Evolutionary conservation across 1,284 basidiomycete species (phyloP), one percentile per base, ranked within the genome.

Genomic region (Vanrija pseudolonga): DNA sequence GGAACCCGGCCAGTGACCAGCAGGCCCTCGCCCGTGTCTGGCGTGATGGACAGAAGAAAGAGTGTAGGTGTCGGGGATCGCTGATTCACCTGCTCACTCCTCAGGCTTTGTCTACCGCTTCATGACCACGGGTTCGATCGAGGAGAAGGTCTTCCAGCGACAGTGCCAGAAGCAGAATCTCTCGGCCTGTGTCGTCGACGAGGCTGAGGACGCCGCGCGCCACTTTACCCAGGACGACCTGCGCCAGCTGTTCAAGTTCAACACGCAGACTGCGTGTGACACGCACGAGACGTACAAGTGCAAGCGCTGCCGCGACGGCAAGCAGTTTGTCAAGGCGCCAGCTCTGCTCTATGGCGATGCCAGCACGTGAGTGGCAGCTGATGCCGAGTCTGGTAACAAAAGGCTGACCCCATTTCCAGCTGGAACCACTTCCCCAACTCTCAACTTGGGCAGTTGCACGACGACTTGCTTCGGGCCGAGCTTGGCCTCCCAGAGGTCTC

Each of bases 21-120:
- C 96, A 99, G 75, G 95, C 95, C 9, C 82, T 98, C 6, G 95
- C 95, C 39, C 90, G 95, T 75, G 95, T 99, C 2, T 99, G 95
- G 95, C 89, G 96, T 80, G 95, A 99, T 69, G 95, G 95, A 0
- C 95, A 98, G 76, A 99, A 97, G 84, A 98, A 98, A 84, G 91
- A 95, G 77, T 97, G 93, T 90, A 67, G 53, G 86, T 68, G 43
- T 0, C 9, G 8, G 11, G 18, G 3, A 6, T 32, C 8, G 12
- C n/a, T n/a, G n/a, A n/a, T n/a, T n/a, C 5, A 44, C n/a, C 8
- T 6, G n/a, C 55, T 62, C 41, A 61, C 45, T 4, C 8, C 24
- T 15, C 55, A 91, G 89, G 90, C 72, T 98, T 98, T 65, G 95
- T 98, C 3, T 98, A 98, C 71, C 90, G 95, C 19, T 98, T 98